phyloP scores from a whole-genome alignment of 2,329 filamentous ascomycete genomes.

The Aspergillus clavatus region DNA sequence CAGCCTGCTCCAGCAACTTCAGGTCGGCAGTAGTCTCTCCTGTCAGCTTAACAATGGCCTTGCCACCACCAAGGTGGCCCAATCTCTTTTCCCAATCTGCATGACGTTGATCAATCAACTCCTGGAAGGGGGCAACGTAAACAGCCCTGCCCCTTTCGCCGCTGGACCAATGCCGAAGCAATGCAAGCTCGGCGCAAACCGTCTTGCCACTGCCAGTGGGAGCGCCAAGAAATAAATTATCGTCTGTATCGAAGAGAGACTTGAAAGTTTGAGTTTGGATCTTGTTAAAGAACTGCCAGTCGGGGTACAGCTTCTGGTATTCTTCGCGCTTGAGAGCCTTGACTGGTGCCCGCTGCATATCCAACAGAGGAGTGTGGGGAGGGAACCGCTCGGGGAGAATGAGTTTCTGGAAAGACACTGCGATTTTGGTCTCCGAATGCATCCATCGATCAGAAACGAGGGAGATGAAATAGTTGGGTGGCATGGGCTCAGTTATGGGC shows the following conservation, averaged over 20 bases:
- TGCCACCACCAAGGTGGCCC: constrained; percentile 68
- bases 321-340: constrained; percentile 82
- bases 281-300: constrained; percentile 89
- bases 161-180: constrained; percentile 81
- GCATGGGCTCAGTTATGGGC: constrained; percentile 94
- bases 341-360: constrained; percentile 85
- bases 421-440: constrained; percentile 90
- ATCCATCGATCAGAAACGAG: constrained; percentile 96
- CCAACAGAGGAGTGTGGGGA: constrained; percentile 83
- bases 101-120: constrained; percentile 75
- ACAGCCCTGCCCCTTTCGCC: constrained; percentile 71
- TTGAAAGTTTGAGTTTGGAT: constrained; percentile 98
- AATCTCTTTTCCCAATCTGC: constrained; percentile 84
- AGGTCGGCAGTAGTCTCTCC: constrained; percentile 89
- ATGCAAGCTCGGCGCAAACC: constrained; percentile 88
- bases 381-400: constrained; percentile 94
- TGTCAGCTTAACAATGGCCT: constrained; percentile 85
- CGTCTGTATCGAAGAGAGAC: constrained; percentile 81
- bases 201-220: constrained; percentile 95
- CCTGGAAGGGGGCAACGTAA: constrained; percentile 92
- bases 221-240: constrained; percentile 91
- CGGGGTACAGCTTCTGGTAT: constrained; percentile 73
- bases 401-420: constrained; percentile 91
- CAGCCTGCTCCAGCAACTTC: constrained; percentile 78
- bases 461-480: constrained; percentile 96